A percentile compares a stretch with the other conserved stretches of the same genome.
Conservation (phyloP, 2,329 filamentous ascomycete genomes). For the Aspergillus amoenus region DNA sequence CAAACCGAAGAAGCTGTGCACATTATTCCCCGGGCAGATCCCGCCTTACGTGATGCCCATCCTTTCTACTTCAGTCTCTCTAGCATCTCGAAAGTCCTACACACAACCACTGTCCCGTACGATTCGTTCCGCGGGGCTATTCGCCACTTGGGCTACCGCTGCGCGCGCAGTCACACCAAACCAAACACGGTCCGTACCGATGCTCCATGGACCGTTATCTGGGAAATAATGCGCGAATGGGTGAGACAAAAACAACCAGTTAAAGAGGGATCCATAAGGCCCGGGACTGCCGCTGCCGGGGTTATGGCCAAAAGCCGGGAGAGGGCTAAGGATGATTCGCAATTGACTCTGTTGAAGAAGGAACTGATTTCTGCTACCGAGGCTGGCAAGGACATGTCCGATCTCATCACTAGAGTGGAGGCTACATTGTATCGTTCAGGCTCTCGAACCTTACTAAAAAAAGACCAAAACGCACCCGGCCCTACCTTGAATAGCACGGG, state of each 20-base stretch:
- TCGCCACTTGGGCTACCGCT: slow-evolving; percentile 74
- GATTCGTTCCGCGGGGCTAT: slow-evolving; percentile 79
- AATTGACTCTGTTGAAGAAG: slow-evolving; percentile 33
- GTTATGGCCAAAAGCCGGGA: slow-evolving; percentile 57
- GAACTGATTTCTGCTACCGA: slow-evolving; percentile 38
- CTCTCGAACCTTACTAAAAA: slow-evolving; percentile 11
- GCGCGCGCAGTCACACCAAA: slow-evolving; percentile 84
- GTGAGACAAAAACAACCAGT: slow-evolving; percentile 75
- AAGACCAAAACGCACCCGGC: not conserved
- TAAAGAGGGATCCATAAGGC: slow-evolving; percentile 68
- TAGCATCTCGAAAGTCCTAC: slow-evolving; percentile 71
- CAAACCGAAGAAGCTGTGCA: slow-evolving; percentile 24
- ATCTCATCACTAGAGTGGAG: slow-evolving; percentile 44
- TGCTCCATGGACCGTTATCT: slow-evolving; percentile 84
- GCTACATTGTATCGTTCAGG: slow-evolving; percentile 44
- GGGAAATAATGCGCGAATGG: slow-evolving; percentile 94
- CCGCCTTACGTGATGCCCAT: slow-evolving; percentile 67
- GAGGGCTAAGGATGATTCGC: slow-evolving; percentile 33
- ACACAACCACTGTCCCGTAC: slow-evolving; percentile 76
- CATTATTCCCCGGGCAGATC: slow-evolving; percentile 52
- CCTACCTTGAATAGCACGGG: not conserved
- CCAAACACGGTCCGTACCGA: slow-evolving; percentile 90
- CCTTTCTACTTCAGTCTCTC: slow-evolving; percentile 87
- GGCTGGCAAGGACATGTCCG: slow-evolving; percentile 34
- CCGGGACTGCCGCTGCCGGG: slow-evolving; percentile 68